Evolutionary conservation across 1,139 yeast genomes (phyloP).

Genomic region (Suhomyces bolitotheri): DNA sequence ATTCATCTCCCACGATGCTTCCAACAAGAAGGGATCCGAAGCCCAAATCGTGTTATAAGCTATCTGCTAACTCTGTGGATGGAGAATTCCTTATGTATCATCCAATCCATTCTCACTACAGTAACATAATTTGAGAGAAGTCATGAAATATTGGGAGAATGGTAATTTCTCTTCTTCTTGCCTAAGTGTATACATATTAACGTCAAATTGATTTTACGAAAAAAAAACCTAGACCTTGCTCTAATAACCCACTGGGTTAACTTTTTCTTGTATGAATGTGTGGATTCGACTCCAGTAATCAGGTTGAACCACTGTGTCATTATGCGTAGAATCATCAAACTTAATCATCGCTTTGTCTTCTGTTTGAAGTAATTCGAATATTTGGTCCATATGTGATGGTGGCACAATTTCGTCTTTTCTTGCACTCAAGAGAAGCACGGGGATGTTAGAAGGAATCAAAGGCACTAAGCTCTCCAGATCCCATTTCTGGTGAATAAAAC

Average conservation of each 20-base stretch:
- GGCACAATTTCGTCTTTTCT: conserved; percentile 88
- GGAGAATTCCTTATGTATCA: background rate
- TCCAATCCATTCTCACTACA: conserved; percentile 10
- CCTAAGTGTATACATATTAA: conserved; percentile 13
- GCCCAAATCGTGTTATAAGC: conserved; percentile 42
- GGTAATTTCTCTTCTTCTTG: conserved; percentile 3
- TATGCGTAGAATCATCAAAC: conserved; percentile 67
- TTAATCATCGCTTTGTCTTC: conserved; percentile 47
- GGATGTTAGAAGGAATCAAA: conserved; percentile 53
- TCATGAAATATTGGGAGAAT: conserved; percentile 10
- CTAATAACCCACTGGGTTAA: conserved; percentile 42
- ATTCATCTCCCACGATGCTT: conserved; percentile 66
- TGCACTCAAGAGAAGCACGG: conserved; percentile 74
- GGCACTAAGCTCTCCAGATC: conserved; percentile 66
- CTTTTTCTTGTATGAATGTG: conserved; percentile 50
- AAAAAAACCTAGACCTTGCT: conserved; percentile 1
- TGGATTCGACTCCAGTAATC: conserved; percentile 73
- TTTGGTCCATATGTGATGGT: conserved; percentile 71
- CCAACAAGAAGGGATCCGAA: conserved; percentile 45
- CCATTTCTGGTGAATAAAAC: conserved; percentile 81
- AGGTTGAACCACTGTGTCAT: conserved; percentile 73
- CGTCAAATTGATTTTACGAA: conserved; percentile 10
- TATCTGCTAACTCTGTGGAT: background rate
- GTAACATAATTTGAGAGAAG: conserved; percentile 9
- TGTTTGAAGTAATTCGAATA: conserved; percentile 53